Evolutionary conservation across 2,329 filamentous ascomycete genomes (phyloP), one percentile per base, ranked within the genome.

Genomic region (Diaporthe sp.): DNA sequence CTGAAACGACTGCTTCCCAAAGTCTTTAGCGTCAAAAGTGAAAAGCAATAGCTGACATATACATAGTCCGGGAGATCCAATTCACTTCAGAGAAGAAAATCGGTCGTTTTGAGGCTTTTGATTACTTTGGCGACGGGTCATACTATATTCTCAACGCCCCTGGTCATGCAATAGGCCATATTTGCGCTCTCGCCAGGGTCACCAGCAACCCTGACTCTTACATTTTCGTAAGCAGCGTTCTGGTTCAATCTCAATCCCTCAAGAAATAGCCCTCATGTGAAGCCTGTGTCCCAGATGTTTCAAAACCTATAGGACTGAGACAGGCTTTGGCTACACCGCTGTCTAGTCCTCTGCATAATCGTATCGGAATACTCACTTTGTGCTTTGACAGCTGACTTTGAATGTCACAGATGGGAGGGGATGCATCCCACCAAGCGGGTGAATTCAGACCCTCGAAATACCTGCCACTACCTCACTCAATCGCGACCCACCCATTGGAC

Each of bases 381-480:
- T n/a, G n/a, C n/a, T n/a, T n/a, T n/a, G n/a, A n/a, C n/a, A n/a
- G n/a, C n/a, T n/a, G n/a, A n/a, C n/a, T n/a, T n/a, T n/a, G n/a
- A n/a, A n/a, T n/a, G n/a, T n/a, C n/a, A 38, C 35, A 38, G 35
- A 38, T 38, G 76, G 85, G 83, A 8, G 86, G 81, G 4, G 86
- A 88, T 74, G 80, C 82, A 19, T 84, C 82, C 25, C 85, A 87
- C 77, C 84, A 84, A 71, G 78, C 79, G 4, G 84, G 85, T 50
- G 79, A 81, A 58, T 78, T 85, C 40, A 79, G 85, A 13, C 84
- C 83, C 3, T 82, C 79, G 13, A 38, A 71, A 30, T 82, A 82
- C 55, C 72, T 80, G 1, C 84, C 83, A 1, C 71, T 85, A 30
- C 73, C 73, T 7, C 75, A 78, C 0, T 72, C 76, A 0, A 82